phyloP scores from a whole-genome alignment of 495 filamentous ascomycete genomes.

The Bacidia rubella region DNA sequence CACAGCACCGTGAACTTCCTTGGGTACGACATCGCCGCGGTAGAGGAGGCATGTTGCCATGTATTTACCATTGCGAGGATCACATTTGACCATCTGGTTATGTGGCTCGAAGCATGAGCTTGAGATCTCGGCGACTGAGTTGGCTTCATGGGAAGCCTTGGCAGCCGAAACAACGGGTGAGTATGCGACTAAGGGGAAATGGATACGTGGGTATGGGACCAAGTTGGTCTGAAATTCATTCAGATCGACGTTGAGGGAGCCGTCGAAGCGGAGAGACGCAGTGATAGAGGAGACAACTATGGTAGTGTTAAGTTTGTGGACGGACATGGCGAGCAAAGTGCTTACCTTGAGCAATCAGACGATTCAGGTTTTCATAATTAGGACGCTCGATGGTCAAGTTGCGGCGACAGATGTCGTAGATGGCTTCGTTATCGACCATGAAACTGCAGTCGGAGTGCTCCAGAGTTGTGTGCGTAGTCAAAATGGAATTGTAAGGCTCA shows the following conservation, averaged over 20 bases:
- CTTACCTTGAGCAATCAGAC: slow-evolving; percentile 86
- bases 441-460: slow-evolving; percentile 99
- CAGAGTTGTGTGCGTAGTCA: slow-evolving; percentile 96
- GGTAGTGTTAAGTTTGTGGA: neutral
- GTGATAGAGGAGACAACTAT: slow-evolving; percentile 95
- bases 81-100: slow-evolving; percentile 99
- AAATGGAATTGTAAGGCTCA: slow-evolving; percentile 98
- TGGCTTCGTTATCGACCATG: slow-evolving; percentile 99
- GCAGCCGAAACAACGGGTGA: slow-evolving; percentile 84
- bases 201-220: slow-evolving; percentile 96
- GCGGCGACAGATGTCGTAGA: slow-evolving; percentile 97
- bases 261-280: slow-evolving; percentile 95
- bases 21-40: slow-evolving; percentile 94
- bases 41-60: slow-evolving; percentile 98
- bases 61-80: slow-evolving; percentile 98
- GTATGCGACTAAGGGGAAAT: slow-evolving; percentile 96
- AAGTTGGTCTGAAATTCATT: slow-evolving; percentile 99
- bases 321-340: neutral
- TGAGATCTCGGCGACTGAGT: slow-evolving; percentile 53
- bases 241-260: slow-evolving; percentile 96
- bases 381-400: slow-evolving; percentile 95
- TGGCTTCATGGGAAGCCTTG: slow-evolving; percentile 87
- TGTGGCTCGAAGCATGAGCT: slow-evolving; percentile 62
- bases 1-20: slow-evolving; percentile 82
- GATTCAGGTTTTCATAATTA: slow-evolving; percentile 96